phyloP scores from a whole-genome alignment of 768 basidiomycete genomes.

The Lactifluus subvellereus region DNA sequence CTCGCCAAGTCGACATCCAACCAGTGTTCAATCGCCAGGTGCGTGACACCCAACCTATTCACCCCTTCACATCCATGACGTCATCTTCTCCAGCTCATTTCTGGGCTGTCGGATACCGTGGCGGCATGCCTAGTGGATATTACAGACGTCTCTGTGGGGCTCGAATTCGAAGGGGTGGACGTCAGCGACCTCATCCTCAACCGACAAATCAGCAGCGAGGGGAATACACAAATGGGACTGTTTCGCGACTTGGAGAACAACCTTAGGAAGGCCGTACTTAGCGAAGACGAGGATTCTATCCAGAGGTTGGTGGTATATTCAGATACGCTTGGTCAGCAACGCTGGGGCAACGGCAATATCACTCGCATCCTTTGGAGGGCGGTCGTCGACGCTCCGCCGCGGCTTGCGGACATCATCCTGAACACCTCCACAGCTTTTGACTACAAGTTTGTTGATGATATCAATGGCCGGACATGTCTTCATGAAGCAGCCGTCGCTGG shows the following conservation, averaged over 20 bases:
- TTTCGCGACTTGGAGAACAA: constrained; percentile 87
- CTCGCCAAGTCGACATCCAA: constrained; percentile 97
- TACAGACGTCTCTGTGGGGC: constrained; percentile 66
- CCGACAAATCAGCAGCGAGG: constrained; percentile 63
- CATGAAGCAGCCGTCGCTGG: constrained; percentile 93
- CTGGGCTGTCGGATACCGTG: constrained; percentile 90
- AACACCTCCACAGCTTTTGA: constrained; percentile 69
- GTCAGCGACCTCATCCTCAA: constrained; percentile 64
- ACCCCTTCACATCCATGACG: neutral
- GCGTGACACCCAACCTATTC: constrained; percentile 22
- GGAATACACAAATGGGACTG: constrained; percentile 57
- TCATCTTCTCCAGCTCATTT: constrained; percentile 61
- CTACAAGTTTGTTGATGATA: constrained; percentile 91
- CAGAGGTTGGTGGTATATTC: constrained; percentile 67
- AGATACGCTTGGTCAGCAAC: constrained; percentile 55
- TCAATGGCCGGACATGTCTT: constrained; percentile 90
- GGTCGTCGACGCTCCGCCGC: constrained; percentile 69
- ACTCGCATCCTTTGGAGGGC: constrained; percentile 95
- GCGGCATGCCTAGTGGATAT: constrained; percentile 77
- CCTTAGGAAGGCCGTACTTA: constrained; percentile 68
- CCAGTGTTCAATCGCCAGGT: constrained; percentile 96
- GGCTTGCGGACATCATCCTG: constrained; percentile 71
- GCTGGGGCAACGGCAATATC: constrained; percentile 58
- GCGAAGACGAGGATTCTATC: constrained; percentile 53
- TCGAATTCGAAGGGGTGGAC: constrained; percentile 75